Conservation (phyloP, 2,329 filamentous ascomycete species). For the Xylaria sp. region DNA sequence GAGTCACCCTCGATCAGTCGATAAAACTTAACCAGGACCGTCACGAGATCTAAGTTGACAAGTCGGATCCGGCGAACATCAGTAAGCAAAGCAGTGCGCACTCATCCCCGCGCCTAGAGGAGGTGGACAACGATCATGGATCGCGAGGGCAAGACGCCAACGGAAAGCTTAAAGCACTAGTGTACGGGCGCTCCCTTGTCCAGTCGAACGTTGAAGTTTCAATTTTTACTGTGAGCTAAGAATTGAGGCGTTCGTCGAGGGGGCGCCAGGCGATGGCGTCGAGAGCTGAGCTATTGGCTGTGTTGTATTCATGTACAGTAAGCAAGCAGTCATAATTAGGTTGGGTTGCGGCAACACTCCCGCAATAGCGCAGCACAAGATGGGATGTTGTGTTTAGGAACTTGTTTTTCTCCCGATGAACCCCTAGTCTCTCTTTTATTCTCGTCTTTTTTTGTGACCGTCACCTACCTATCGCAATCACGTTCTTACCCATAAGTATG, state of each 20-base stretch:
- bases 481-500: neutral
- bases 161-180: slow-evolving; percentile 22
- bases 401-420: slow-evolving; percentile 17
- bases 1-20: slow-evolving; percentile 18
- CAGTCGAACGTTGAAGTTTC: neutral
- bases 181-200: slow-evolving; percentile 3
- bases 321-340: slow-evolving; percentile 24
- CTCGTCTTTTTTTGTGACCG: neutral
- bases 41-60: slow-evolving; percentile 27
- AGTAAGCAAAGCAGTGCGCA: slow-evolving; percentile 4
- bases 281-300: slow-evolving; percentile 14
- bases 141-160: slow-evolving; percentile 20
- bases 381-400: slow-evolving; percentile 12
- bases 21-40: slow-evolving; percentile 1
- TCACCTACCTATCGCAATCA: neutral
- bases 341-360: slow-evolving; percentile 17
- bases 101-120: slow-evolving; percentile 11
- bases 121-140: slow-evolving; percentile 17
- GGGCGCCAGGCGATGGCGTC: slow-evolving; percentile 3
- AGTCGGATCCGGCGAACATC: slow-evolving; percentile 20
- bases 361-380: slow-evolving; percentile 14
- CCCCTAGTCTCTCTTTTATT: slow-evolving; percentile 3
- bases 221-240: slow-evolving; percentile 18
- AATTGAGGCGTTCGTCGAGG: slow-evolving; percentile 25
- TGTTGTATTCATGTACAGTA: slow-evolving; percentile 26